Conservation (phyloP, 2,329 filamentous ascomycete species). For the Aureobasidium sp. region DNA sequence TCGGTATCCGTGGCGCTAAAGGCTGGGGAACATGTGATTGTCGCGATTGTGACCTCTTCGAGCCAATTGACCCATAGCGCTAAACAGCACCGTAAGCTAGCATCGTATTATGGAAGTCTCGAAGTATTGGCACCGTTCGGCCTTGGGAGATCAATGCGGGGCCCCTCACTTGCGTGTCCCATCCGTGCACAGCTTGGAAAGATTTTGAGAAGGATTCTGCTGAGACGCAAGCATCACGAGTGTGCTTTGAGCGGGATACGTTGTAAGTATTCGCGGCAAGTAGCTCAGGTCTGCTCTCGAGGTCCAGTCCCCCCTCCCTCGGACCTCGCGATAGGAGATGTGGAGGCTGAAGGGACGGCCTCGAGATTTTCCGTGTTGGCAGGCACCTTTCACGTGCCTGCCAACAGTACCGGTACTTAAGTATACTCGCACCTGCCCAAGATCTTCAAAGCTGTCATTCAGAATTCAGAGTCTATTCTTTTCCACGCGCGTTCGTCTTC, state of each 20-base stretch:
- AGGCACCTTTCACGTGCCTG: not conserved
- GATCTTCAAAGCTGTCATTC: constrained; percentile 2
- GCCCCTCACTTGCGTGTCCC: not conserved
- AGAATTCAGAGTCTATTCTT: not conserved
- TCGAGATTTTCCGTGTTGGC: constrained; percentile 6
- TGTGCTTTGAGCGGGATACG: not conserved
- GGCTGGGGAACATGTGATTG: constrained; percentile 1
- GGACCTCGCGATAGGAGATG: constrained; percentile 7
- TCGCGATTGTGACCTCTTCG: not conserved
- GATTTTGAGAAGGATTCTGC: constrained; percentile 6
- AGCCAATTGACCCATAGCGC: not conserved
- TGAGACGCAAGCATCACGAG: constrained; percentile 6
- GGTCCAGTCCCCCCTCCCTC: not conserved
- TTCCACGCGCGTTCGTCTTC: not conserved
- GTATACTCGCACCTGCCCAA: constrained; percentile 7
- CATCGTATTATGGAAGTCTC: not conserved
- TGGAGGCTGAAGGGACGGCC: constrained; percentile 1
- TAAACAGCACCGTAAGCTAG: not conserved
- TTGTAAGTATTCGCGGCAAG: not conserved
- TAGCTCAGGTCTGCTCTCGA: not conserved
- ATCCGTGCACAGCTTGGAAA: not conserved
- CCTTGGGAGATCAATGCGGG: constrained; percentile 1
- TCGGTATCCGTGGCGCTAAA: not conserved
- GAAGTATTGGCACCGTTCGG: constrained; percentile 1
- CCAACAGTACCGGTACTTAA: not conserved